Evolutionary conservation across 352 stramenopile species (phyloP).

Genomic region (Phytophthora kernoviae): DNA sequence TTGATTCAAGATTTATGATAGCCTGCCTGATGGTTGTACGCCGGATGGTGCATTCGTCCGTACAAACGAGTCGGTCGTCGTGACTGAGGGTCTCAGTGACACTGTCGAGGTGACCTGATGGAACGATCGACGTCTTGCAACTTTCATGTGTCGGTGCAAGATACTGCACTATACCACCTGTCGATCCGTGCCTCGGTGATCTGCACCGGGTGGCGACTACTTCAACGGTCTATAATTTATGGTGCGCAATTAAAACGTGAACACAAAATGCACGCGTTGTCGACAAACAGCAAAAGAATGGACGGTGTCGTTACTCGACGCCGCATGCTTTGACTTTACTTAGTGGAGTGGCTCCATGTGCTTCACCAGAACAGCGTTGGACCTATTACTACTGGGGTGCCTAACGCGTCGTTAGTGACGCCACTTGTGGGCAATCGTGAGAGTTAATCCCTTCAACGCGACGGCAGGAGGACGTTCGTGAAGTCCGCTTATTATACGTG

Average conservation of each 20-base stretch:
- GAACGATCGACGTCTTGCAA: not conserved
- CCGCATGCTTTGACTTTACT: too few relatives aligned
- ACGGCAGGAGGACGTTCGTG: too few relatives aligned
- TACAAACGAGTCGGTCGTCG: not conserved
- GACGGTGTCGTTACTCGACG: not conserved
- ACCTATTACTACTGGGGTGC: not conserved
- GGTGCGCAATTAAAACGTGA: not conserved
- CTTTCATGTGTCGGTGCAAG: not conserved
- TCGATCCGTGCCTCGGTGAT: not conserved
- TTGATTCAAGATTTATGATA: not conserved
- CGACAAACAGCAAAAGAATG: conserved; percentile 1
- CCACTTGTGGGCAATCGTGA: not conserved
- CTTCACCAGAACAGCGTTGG: not conserved
- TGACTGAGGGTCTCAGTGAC: not conserved
- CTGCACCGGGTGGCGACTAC: conserved; percentile 1
- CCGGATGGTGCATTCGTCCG: not conserved
- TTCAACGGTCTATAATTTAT: not conserved
- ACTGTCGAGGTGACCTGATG: not conserved
- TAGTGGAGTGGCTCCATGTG: not conserved
- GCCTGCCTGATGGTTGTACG: not conserved
- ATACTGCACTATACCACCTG: not conserved
- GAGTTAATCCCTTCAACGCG: too few relatives aligned
- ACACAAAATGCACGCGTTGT: not conserved
- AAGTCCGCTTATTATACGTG: too few relatives aligned
- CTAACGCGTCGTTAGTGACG: not conserved